phyloP scores from a whole-genome alignment of 805 yeast genomes.

The Yamadazyma olivae region DNA sequence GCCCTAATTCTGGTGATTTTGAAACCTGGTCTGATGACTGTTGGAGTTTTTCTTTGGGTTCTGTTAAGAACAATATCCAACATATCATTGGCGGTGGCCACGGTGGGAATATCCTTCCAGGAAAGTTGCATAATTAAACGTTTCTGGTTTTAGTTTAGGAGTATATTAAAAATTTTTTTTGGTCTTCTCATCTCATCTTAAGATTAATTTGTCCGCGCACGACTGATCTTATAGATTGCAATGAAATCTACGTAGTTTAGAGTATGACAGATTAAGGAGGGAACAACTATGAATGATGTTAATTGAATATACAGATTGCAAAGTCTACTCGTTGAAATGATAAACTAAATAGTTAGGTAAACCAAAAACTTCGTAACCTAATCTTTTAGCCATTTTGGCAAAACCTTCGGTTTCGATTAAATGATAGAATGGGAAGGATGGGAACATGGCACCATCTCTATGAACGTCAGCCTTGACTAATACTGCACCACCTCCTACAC shows the following conservation, averaged over 20 bases:
- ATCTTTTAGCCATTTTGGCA: constrained; percentile 95
- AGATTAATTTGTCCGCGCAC: neutral
- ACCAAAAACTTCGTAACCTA: constrained; percentile 89
- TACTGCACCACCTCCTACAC: constrained; percentile 98
- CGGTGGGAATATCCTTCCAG: constrained; percentile 98
- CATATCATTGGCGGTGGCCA: constrained; percentile 87
- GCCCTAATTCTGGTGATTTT: constrained; percentile 94
- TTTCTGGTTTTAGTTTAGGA: neutral
- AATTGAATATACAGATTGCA: no score
- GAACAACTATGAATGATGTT: no score
- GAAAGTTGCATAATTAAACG: constrained; percentile 77
- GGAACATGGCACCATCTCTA: constrained; percentile 99
- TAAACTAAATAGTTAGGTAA: constrained; percentile 92
- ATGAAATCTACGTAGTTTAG: no score
- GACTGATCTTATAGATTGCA: no score
- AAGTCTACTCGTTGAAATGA: constrained; percentile 72
- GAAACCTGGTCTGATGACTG: constrained; percentile 97
- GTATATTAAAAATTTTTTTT: constrained; percentile 3
- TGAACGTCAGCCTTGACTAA: constrained; percentile 97
- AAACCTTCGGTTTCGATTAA: constrained; percentile 97
- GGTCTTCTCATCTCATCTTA: constrained; percentile 12
- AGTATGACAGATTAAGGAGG: no score
- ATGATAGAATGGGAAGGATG: constrained; percentile 96
- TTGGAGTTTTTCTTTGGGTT: constrained; percentile 98
- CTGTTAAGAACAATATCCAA: constrained; percentile 95